Base-by-base conservation (phyloP, 345 rosid genomes). In the Excoecaria cochinchinensis region DNA sequence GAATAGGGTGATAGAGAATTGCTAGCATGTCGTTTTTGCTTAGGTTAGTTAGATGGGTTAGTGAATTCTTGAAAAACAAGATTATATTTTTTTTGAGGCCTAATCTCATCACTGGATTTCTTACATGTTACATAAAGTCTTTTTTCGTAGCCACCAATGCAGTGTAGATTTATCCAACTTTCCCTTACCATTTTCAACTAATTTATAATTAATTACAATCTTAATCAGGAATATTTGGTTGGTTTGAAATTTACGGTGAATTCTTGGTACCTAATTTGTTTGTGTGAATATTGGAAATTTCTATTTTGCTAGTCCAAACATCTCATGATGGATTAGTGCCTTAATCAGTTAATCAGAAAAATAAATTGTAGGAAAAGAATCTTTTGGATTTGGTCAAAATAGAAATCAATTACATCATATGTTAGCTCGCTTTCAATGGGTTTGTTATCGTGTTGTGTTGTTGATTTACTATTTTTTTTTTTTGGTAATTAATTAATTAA, bases 1-100 rank as follows among this genome's bases (percentile, higher is more conserved):
- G 51, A 24, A 74, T 24, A 42, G 12, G 22, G n/a, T 5, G 6
- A 67, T 36, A 44, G 61, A 82, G 51, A 70, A 63, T 77, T 74
- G 90, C 81, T 87, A 78, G 76, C 63, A 83, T 70, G 97, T 92
- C 94, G 82, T 89, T 93, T 86, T 87, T 74, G 13, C 19, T 16
- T 12, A 5, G 88, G 84, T 59, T 59, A 31, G 25, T 59, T 87
- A 86, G 87, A 91, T 89, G 88, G 64, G 81, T 67, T 79, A 77
- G 78, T 67, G 74, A 71, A 89, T 77, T 78, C 96, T 89, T 89
- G 57, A 64, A 76, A 70, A 77, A 64, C 82, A 87, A 85, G 90
- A 79, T 82, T 31, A 0, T 31, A 0, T 31, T 31, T 31, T 31
- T 87, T 81, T n/a, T 53, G 31, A 69, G 60, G 31, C 53, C 73